These are phyloP conservation scores for Gossypium gossypioides DNA, from an alignment of 441 rosid genomes.

Conservation along the genomic window DNA sequence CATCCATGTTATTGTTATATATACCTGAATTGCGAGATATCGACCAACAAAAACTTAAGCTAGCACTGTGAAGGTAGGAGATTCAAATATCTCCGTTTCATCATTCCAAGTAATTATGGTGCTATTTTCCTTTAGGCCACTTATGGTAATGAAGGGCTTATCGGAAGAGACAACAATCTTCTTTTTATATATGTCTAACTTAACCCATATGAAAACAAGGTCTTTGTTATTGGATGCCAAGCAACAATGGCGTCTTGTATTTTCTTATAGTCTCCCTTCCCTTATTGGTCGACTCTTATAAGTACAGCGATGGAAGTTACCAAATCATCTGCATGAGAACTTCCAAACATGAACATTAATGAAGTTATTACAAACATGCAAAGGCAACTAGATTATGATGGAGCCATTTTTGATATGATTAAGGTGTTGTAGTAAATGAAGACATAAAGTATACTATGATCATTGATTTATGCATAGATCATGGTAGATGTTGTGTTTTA, in stretches of 20 bases:
- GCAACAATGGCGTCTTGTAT: background rate
- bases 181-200: background rate
- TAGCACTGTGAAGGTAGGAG: background rate
- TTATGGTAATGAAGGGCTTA: background rate
- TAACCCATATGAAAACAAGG: background rate
- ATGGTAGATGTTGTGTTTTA: too few species aligned
- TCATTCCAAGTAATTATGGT: background rate
- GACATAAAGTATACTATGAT: too few species aligned
- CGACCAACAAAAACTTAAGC: background rate
- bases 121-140: background rate
- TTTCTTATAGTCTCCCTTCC: background rate
- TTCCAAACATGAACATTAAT: background rate
- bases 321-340: background rate
- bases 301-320: background rate
- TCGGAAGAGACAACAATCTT: background rate
- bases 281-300: constrained; percentile 21
- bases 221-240: background rate
- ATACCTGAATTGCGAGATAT: background rate
- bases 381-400: background rate
- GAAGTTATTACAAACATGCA: background rate
- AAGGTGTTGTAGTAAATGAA: background rate
- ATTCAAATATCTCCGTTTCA: background rate
- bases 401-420: background rate
- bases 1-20: background rate
- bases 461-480: too few species aligned